Conservation (phyloP, 2,329 filamentous ascomycete species). For the Rhynchosporium secalis region DNA sequence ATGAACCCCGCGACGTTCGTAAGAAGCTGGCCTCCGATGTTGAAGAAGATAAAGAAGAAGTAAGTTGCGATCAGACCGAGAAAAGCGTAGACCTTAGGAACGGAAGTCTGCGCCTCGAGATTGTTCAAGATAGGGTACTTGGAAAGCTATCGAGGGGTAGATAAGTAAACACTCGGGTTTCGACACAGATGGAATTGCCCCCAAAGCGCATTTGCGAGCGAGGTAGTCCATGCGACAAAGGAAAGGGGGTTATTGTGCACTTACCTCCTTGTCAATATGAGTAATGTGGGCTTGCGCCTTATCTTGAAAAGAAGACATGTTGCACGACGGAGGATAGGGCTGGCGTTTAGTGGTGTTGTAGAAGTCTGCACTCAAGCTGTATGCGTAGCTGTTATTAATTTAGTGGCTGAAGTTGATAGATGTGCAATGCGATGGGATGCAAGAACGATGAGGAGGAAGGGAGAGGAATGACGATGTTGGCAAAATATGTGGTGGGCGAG, state of each 20-base stretch:
- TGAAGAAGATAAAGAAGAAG: slow-evolving; percentile 91
- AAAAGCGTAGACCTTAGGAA: slow-evolving; percentile 83
- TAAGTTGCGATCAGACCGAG: slow-evolving; percentile 76
- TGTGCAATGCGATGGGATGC: slow-evolving; percentile 11
- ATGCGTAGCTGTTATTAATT: not conserved
- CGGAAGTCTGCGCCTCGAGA: slow-evolving; percentile 78
- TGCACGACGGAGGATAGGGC: slow-evolving; percentile 37
- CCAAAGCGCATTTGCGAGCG: not conserved
- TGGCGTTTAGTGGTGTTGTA: not conserved
- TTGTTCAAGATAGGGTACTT: slow-evolving; percentile 84
- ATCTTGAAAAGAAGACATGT: slow-evolving; percentile 77
- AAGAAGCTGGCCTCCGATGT: slow-evolving; percentile 83
- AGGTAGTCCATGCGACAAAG: not conserved
- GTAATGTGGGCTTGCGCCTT: slow-evolving; percentile 74
- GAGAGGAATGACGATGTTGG: slow-evolving; percentile 16
- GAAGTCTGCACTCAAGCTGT: slow-evolving; percentile 13
- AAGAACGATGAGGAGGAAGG: slow-evolving; percentile 8
- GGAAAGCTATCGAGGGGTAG: slow-evolving; percentile 59
- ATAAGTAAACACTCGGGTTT: slow-evolving; percentile 15
- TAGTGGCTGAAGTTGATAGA: not conserved
- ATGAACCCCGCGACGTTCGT: slow-evolving; percentile 85
- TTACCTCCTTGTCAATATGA: slow-evolving; percentile 80
- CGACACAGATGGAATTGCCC: not conserved
- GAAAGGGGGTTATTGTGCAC: slow-evolving; percentile 17
- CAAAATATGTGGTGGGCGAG: slow-evolving; percentile 5